Evolutionary conservation across 106 monocot species (phyloP).

Genomic region (Acorus calamus): DNA sequence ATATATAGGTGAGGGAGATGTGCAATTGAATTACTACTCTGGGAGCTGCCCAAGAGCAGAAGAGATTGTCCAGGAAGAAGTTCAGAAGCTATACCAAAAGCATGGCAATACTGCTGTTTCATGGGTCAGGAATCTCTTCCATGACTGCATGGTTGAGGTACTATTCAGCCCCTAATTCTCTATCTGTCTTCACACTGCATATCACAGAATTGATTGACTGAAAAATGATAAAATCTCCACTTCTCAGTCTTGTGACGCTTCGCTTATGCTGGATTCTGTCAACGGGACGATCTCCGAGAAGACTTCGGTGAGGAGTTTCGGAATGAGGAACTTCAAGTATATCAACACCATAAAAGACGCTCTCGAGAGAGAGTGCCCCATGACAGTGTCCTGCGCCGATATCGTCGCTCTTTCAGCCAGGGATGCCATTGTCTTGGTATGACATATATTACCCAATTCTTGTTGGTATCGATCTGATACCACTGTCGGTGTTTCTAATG

Average conservation of each 20-base stretch:
- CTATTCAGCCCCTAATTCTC: not conserved
- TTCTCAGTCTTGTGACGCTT: constrained; percentile 49
- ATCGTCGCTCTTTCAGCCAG: constrained; percentile 56
- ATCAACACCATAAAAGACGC: constrained; percentile 37
- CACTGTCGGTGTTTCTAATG: no score
- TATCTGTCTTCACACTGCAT: no score
- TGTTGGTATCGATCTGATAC: no score
- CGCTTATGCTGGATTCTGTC: constrained; percentile 32
- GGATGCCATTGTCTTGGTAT: constrained; percentile 26
- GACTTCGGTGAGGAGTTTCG: constrained; percentile 38
- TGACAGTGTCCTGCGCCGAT: constrained; percentile 57
- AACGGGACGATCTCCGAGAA: constrained; percentile 24
- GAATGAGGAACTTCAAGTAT: constrained; percentile 78
- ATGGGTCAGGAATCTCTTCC: constrained; percentile 61
- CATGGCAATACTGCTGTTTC: constrained; percentile 71
- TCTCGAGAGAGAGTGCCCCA: constrained; percentile 48
- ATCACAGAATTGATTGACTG: no score
- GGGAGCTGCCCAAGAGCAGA: constrained; percentile 49
- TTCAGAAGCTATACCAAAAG: constrained; percentile 34
- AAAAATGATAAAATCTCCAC: no score
- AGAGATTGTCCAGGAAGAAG: constrained; percentile 42
- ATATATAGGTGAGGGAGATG: constrained; percentile 2
- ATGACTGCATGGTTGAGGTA: constrained; percentile 71
- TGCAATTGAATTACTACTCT: constrained; percentile 34
- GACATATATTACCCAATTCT: not conserved